phyloP scores from a whole-genome alignment of 1,284 basidiomycete species.

The Mycena sp. region DNA sequence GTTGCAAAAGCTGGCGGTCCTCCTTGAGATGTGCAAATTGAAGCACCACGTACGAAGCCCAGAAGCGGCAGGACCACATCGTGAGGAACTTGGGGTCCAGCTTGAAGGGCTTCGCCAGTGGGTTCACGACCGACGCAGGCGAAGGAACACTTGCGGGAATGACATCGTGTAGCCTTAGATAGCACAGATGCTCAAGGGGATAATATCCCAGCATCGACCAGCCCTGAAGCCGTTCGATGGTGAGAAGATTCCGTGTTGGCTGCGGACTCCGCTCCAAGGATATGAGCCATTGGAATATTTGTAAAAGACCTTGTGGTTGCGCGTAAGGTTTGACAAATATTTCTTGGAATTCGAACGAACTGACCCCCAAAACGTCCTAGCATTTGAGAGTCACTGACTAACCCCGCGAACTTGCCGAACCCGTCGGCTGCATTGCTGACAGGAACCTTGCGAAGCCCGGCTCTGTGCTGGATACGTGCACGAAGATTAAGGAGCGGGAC shows the following conservation, averaged over 20 bases:
- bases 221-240: slow-evolving; percentile 83
- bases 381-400: slow-evolving; percentile 74
- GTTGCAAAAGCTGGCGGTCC: slow-evolving; percentile 66
- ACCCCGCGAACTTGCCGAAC: slow-evolving; percentile 61
- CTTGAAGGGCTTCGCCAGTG: slow-evolving; percentile 50
- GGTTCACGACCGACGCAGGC: slow-evolving; percentile 51
- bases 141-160: slow-evolving; percentile 63
- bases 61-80: slow-evolving; percentile 80
- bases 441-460: slow-evolving; percentile 61
- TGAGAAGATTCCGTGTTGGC: slow-evolving; percentile 73
- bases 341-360: slow-evolving; percentile 30
- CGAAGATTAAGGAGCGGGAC: slow-evolving; percentile 72
- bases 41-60: slow-evolving; percentile 78
- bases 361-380: slow-evolving; percentile 82
- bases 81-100: slow-evolving; percentile 59
- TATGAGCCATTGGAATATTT: slow-evolving; percentile 82
- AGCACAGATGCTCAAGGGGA: slow-evolving; percentile 83
- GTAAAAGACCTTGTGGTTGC: slow-evolving; percentile 66
- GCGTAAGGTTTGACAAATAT: neutral
- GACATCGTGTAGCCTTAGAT: slow-evolving; percentile 70
- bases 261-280: slow-evolving; percentile 74
- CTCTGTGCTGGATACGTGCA: slow-evolving; percentile 71
- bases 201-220: slow-evolving; percentile 88
- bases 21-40: slow-evolving; percentile 78
- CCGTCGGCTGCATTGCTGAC: slow-evolving; percentile 63